Evolutionary conservation across 352 stramenopile species (phyloP).

Genomic region (Pythium coloratum): DNA sequence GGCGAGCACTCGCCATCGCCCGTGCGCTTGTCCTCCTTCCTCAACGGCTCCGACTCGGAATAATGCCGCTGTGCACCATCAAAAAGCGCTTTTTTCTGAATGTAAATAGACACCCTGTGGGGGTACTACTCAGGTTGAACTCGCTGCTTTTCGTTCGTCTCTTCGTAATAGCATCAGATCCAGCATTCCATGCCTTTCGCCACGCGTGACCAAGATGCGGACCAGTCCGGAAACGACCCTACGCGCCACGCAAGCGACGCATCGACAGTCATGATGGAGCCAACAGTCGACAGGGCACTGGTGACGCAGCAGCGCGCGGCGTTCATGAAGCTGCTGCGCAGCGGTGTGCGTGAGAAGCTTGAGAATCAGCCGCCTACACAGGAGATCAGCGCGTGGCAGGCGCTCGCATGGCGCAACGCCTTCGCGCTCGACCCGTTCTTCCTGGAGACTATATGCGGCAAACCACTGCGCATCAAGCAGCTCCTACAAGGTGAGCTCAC

Average conservation of each 20-base stretch:
- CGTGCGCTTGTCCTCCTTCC: conserved; percentile 91
- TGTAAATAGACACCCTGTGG: neutral
- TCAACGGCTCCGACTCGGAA: conserved; percentile 63
- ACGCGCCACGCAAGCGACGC: neutral
- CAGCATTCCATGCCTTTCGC: neutral
- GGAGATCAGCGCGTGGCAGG: conserved; percentile 46
- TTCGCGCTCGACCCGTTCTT: conserved; percentile 74
- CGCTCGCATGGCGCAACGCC: conserved; percentile 73
- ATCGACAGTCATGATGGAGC: neutral
- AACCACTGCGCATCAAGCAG: conserved; percentile 64
- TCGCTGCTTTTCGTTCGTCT: neutral
- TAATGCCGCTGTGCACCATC: neutral
- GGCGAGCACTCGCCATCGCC: conserved; percentile 54
- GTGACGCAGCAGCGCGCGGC: conserved; percentile 14
- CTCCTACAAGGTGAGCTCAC: conserved; percentile 79
- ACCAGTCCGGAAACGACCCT: neutral
- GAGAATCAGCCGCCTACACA: conserved; percentile 22
- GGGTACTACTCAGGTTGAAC: conserved; percentile 9
- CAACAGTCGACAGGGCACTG: neutral
- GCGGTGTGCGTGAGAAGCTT: conserved; percentile 62
- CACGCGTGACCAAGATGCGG: conserved; percentile 2
- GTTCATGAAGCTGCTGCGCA: conserved; percentile 52
- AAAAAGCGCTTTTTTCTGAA: neutral
- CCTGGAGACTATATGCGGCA: conserved; percentile 40
- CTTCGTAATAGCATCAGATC: neutral